These are phyloP conservation scores for Agarophyton chilense DNA, from an alignment of 23 red algal genomes.

Conservation along the genomic window DNA sequence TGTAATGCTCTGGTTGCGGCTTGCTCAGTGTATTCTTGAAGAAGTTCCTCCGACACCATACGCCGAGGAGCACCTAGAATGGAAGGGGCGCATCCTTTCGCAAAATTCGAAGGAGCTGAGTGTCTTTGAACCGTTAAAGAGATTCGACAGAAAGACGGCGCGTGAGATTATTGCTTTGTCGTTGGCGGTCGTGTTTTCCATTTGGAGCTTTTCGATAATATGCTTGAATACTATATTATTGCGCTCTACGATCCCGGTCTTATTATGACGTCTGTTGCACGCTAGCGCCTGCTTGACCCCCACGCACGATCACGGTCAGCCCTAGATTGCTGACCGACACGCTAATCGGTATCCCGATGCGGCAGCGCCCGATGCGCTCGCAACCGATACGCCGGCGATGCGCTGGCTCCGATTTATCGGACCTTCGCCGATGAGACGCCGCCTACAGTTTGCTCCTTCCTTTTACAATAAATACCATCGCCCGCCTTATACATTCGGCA, in stretches of 20 bases:
- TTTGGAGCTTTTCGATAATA: conserved; percentile 33
- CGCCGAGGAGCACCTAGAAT: conserved; percentile 20
- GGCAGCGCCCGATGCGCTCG: too few species aligned
- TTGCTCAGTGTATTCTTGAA: conserved; percentile 22
- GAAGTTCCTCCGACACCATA: conserved; percentile 16
- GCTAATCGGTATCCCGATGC: too few species aligned
- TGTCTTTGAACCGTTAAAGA: not conserved
- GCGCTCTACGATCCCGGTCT: conserved; percentile 1
- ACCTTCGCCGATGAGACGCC: too few species aligned
- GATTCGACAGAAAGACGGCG: conserved; percentile 19
- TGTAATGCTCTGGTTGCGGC: not conserved
- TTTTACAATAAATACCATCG: too few species aligned
- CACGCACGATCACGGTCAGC: too few species aligned
- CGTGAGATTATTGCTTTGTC: not conserved
- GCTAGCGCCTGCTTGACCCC: too few species aligned
- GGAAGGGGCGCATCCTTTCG: conserved; percentile 24
- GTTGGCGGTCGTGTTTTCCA: not conserved
- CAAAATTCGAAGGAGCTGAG: conserved; percentile 33
- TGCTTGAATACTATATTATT: not conserved
- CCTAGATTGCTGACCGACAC: too few species aligned
- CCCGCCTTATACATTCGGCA: too few species aligned
- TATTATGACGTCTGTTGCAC: too few species aligned
- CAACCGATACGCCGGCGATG: too few species aligned
- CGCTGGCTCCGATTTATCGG: too few species aligned
- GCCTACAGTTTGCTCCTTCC: too few species aligned